Evolutionary conservation across 768 basidiomycete genomes (phyloP).

Genomic region (Candolleomyces eurysporus): DNA sequence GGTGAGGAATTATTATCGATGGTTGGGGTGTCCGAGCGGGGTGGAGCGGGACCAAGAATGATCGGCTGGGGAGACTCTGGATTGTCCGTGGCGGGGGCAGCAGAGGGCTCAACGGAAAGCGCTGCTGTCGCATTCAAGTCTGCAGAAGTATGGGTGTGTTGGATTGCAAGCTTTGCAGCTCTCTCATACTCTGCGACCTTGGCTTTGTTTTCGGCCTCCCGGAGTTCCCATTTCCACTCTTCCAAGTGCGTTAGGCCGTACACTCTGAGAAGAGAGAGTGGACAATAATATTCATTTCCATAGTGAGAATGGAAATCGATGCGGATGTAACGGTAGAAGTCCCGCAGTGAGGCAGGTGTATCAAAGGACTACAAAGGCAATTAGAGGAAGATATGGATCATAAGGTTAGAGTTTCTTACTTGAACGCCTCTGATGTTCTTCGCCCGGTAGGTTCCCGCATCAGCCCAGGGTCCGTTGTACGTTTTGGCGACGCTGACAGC

Average conservation of each 20-base stretch:
- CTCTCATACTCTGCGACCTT: slow-evolving; percentile 39
- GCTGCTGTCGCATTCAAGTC: not conserved
- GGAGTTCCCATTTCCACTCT: slow-evolving; percentile 89
- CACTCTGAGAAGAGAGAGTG: slow-evolving; percentile 86
- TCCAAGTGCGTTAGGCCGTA: slow-evolving; percentile 97
- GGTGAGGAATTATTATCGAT: too few relatives aligned
- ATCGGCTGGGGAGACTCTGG: not conserved
- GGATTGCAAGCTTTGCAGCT: slow-evolving; percentile 13
- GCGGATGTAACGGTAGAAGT: slow-evolving; percentile 92
- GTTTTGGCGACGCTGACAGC: slow-evolving; percentile 84
- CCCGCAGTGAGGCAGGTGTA: slow-evolving; percentile 64
- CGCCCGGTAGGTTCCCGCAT: slow-evolving; percentile 77
- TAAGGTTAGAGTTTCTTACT: slow-evolving; percentile 44
- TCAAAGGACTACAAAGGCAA: slow-evolving; percentile 62
- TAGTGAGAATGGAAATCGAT: slow-evolving; percentile 94
- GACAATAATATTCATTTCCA: slow-evolving; percentile 95
- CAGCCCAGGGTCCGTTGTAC: slow-evolving; percentile 65
- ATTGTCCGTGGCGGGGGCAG: not conserved
- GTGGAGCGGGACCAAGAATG: not conserved
- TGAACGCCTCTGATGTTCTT: slow-evolving; percentile 91
- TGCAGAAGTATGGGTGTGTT: slow-evolving; percentile 3
- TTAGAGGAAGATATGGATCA: not conserved
- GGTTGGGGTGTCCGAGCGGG: not conserved
- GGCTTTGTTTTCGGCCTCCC: slow-evolving; percentile 67
- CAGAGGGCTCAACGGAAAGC: not conserved